Percentiles rank a stretch among this genome's conserved stretches.
Evolutionary conservation across 129 eudicot species (phyloP).

Genomic region (Escallonia rubra): DNA sequence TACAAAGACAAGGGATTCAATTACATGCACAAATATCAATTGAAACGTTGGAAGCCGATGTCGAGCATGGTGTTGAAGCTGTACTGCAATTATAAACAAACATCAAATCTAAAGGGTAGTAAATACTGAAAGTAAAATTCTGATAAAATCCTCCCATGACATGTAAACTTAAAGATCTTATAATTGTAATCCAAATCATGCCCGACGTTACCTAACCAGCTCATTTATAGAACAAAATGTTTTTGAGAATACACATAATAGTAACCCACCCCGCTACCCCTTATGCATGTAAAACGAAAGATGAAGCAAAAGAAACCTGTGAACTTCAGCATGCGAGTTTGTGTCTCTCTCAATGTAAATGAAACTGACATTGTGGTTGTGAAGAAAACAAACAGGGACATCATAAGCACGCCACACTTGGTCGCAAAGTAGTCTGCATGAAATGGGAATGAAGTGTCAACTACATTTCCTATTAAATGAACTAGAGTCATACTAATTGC

Average conservation of each 20-base stretch:
- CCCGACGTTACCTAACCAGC: too few species aligned
- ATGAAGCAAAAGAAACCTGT: conserved; percentile 56
- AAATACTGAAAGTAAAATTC: too few species aligned
- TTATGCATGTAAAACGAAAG: background rate
- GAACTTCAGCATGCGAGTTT: conserved; percentile 98
- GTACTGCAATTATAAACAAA: conserved; percentile 54
- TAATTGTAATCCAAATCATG: too few species aligned
- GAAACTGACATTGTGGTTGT: conserved; percentile 99
- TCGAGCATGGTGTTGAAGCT: conserved; percentile 99
- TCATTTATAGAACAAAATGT: too few species aligned
- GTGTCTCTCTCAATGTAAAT: conserved; percentile 96
- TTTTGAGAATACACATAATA: too few species aligned
- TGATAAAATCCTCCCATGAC: too few species aligned
- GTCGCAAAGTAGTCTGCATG: conserved; percentile 90
- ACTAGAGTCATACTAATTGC: too few species aligned
- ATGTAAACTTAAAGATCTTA: too few species aligned
- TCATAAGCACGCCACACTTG: conserved; percentile 96
- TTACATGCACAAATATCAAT: conserved; percentile 95
- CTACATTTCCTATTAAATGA: background rate
- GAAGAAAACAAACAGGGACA: conserved; percentile 99
- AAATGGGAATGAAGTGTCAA: conserved; percentile 3
- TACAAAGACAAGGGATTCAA: conserved; percentile 96
- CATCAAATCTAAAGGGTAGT: too few species aligned
- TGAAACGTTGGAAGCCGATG: conserved; percentile 99
- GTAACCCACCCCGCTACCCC: background rate